A percentile compares a stretch with the other conserved stretches of the same genome.
These are phyloP conservation scores for Lobosporangium transversale DNA, from an alignment of 192 early-diverging fungal species.

Conservation along the genomic window DNA sequence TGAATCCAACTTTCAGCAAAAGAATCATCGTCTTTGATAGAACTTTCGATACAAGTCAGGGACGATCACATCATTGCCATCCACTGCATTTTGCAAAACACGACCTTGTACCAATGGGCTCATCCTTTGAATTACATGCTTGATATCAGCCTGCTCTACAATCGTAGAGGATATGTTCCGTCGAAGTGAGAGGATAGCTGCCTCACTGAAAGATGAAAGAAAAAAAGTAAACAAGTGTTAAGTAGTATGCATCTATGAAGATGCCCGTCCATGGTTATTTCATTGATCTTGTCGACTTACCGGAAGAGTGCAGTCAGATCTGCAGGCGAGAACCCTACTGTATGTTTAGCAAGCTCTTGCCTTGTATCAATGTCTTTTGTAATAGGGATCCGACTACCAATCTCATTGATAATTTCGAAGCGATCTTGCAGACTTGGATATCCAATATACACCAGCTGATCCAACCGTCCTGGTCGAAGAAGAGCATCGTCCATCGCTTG, in stretches of 20 bases:
- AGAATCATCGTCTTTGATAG: conserved; percentile 22
- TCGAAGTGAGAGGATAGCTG: conserved; percentile 38
- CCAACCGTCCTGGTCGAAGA: conserved; percentile 84
- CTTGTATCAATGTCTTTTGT: conserved; percentile 59
- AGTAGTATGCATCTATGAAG: too few species aligned
- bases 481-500: conserved; percentile 89
- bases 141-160: conserved; percentile 28
- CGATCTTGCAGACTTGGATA: conserved; percentile 69
- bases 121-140: conserved; percentile 24
- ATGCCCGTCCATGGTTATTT: too few species aligned
- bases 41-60: conserved; percentile 29
- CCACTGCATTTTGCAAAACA: neutral
- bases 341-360: conserved; percentile 58
- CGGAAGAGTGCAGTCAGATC: conserved; percentile 75
- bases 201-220: conserved; percentile 24
- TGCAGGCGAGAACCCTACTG: conserved; percentile 80
- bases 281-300: conserved; percentile 23
- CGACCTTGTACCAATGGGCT: conserved; percentile 17
- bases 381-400: conserved; percentile 70
- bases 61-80: neutral
- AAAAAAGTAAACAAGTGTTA: neutral
- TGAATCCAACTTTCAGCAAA: neutral
- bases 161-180: conserved; percentile 15
- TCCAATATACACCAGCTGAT: conserved; percentile 82
- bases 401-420: conserved; percentile 71